phyloP scores from a whole-genome alignment of 2,329 filamentous ascomycete genomes.

The Aspergillus fructus region DNA sequence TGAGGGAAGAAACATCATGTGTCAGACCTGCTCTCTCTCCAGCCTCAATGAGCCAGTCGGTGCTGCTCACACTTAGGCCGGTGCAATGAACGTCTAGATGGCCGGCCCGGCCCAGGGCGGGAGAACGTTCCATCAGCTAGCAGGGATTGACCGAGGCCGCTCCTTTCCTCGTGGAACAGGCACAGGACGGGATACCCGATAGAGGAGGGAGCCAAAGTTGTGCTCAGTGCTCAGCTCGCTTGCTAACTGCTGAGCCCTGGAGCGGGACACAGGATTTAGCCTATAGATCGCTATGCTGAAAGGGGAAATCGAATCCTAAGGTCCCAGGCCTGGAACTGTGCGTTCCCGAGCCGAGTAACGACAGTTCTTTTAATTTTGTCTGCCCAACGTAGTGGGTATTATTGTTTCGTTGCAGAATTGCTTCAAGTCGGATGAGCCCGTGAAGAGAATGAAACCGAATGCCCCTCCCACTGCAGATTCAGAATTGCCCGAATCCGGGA shows the following conservation, averaged over 20 bases:
- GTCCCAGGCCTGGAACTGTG: not conserved
- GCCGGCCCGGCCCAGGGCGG: constrained; percentile 11
- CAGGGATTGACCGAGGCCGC: constrained; percentile 4
- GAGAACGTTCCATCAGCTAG: constrained; percentile 9
- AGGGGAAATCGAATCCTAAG: constrained; percentile 6
- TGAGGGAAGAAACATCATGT: not conserved
- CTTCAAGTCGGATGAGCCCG: not conserved
- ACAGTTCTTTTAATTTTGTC: not conserved
- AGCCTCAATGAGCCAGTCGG: not conserved
- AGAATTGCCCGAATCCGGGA: not conserved
- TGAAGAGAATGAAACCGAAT: not conserved
- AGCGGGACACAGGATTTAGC: constrained; percentile 4
- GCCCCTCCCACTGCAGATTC: too few relatives aligned
- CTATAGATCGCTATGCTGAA: constrained; percentile 1
- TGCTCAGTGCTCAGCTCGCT: not conserved
- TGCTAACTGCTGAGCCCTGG: not conserved
- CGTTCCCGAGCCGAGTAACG: too few relatives aligned
- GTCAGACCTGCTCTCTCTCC: too few relatives aligned
- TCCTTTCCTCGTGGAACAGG: constrained; percentile 4
- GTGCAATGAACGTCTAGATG: constrained; percentile 4
- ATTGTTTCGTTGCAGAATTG: not conserved
- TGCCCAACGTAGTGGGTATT: not conserved
- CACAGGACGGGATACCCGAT: constrained; percentile 1
- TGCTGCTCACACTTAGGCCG: not conserved
- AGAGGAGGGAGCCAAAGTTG: not conserved